Percentiles rank a stretch among this genome's conserved stretches.
These are phyloP conservation scores for Eucalyptus sideroxylon DNA, from an alignment of 345 rosid species.

Conservation along the genomic window DNA sequence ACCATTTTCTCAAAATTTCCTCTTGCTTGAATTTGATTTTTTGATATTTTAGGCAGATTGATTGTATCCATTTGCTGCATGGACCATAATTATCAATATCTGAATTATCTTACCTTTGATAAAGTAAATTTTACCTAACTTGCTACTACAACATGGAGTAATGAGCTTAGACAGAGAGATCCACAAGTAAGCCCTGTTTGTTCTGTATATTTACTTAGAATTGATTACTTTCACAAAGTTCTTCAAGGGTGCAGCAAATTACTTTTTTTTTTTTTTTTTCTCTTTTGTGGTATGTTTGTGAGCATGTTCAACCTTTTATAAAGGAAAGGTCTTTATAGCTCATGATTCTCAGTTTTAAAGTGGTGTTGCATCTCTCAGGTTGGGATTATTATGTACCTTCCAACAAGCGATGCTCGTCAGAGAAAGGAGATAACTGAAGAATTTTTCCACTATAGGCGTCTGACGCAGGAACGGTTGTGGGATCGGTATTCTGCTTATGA, in stretches of 20 bases:
- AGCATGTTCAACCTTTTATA: not conserved
- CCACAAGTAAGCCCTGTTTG: not conserved
- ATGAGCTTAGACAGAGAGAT: not conserved
- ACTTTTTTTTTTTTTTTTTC: not conserved
- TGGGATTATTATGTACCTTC: slow-evolving; percentile 98
- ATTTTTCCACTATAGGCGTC: slow-evolving; percentile 75
- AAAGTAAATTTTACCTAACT: not conserved
- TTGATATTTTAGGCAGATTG: not conserved
- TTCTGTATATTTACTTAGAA: not conserved
- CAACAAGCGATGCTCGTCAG: slow-evolving; percentile 83
- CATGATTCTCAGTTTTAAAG: not conserved
- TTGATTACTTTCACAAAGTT: not conserved
- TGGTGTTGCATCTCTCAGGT: slow-evolving; percentile 32
- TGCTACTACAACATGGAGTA: not conserved
- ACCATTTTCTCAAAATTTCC: not conserved
- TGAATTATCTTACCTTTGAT: not conserved
- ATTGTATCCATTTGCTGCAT: not conserved
- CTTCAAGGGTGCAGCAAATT: not conserved
- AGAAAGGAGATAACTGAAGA: slow-evolving; percentile 94
- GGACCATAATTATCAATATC: not conserved
- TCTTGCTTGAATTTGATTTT: not conserved
- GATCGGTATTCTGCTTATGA: slow-evolving; percentile 77
- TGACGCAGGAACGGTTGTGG: slow-evolving; percentile 65
- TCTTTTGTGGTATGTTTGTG: not conserved
- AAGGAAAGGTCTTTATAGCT: not conserved